Conservation (phyloP, 2,329 filamentous ascomycete genomes). For the Aspergillus sp. region DNA sequence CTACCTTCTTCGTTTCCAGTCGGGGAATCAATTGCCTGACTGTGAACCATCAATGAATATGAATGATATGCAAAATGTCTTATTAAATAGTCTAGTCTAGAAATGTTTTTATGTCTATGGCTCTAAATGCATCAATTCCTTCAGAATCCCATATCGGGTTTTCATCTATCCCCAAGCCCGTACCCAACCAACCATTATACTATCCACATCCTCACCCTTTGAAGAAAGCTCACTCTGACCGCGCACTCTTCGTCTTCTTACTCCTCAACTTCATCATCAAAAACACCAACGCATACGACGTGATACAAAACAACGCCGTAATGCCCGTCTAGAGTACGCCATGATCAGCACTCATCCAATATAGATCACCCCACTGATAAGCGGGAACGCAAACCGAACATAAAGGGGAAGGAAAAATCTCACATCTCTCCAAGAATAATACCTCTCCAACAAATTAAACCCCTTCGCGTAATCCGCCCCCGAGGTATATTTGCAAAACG, state of each 20-base stretch:
- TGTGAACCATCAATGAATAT: too few species aligned
- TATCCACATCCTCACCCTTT: neutral
- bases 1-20: too few species aligned
- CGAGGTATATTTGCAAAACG: constrained; percentile 31
- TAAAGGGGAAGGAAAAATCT: constrained; percentile 7
- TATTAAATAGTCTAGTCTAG: too few species aligned
- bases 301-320: constrained; percentile 45
- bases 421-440: constrained; percentile 40
- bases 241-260: constrained; percentile 49
- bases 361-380: too few species aligned
- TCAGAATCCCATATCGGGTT: too few species aligned
- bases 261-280: constrained; percentile 51
- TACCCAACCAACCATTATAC: too few species aligned
- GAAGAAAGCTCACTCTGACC: constrained; percentile 24
- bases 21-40: too few species aligned
- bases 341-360: neutral
- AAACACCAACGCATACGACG: constrained; percentile 46
- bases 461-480: constrained; percentile 36
- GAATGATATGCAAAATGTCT: too few species aligned
- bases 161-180: too few species aligned
- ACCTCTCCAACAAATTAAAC: constrained; percentile 34
- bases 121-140: too few species aligned
- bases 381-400: too few species aligned
- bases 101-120: too few species aligned
- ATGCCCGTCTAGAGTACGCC: constrained; percentile 34